These are phyloP conservation scores for Wallacemonas sp. DNA, from an alignment of 208 protist genomes.

Conservation along the genomic window DNA sequence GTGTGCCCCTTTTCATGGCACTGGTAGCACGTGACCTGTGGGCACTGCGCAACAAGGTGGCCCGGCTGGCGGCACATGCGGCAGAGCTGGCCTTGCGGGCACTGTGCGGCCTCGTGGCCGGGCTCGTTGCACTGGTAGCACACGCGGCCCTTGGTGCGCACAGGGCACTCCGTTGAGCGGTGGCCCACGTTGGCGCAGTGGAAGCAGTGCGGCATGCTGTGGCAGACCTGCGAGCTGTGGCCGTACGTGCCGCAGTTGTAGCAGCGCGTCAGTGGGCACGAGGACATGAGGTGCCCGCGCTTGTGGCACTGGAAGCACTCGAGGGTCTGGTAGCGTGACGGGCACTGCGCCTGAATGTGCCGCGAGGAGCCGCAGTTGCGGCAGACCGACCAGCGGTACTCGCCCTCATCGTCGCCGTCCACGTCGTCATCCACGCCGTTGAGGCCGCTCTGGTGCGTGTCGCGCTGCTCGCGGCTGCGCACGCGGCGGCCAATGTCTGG, in stretches of 20 bases:
- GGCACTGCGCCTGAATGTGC: constrained; percentile 75
- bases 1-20: constrained; percentile 84
- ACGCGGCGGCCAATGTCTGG: not conserved
- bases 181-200: constrained; percentile 83
- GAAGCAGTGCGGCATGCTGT: constrained; percentile 86
- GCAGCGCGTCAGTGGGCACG: constrained; percentile 84
- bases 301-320: constrained; percentile 89
- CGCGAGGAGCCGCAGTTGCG: constrained; percentile 71
- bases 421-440: constrained; percentile 14
- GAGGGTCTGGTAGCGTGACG: constrained; percentile 54
- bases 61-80: constrained; percentile 78
- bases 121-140: constrained; percentile 91
- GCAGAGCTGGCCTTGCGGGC: constrained; percentile 74
- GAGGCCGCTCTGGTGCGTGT: constrained; percentile 1
- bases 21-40: constrained; percentile 61
- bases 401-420: constrained; percentile 15
- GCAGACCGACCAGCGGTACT: constrained; percentile 53
- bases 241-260: constrained; percentile 89
- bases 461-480: constrained; percentile 16
- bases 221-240: constrained; percentile 82
- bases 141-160: constrained; percentile 67
- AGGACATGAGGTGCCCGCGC: constrained; percentile 77
- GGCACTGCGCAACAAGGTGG: constrained; percentile 80
- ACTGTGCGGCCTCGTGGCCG: constrained; percentile 81
- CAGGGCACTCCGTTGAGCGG: constrained; percentile 76